Evolutionary conservation across 495 filamentous ascomycete species (phyloP).

Genomic region (Clavariopsis aquatica): DNA sequence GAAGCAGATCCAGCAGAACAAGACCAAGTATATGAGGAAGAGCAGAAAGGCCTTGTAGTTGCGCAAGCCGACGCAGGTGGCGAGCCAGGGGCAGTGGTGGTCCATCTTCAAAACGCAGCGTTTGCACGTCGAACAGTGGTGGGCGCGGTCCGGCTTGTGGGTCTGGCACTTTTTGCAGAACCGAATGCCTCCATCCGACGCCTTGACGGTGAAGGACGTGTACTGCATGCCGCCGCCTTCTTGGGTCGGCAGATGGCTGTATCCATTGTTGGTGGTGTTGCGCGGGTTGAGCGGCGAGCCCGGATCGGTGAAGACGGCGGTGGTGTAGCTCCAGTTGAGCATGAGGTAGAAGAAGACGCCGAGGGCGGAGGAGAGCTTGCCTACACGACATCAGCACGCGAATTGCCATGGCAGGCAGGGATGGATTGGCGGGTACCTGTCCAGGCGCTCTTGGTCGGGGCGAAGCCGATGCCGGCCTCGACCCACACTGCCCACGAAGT

Average conservation of each 20-base stretch:
- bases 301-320: constrained; percentile 88
- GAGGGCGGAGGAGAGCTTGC: constrained; percentile 50
- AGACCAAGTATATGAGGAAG: constrained; percentile 85
- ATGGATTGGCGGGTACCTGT: constrained; percentile 58
- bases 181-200: constrained; percentile 70
- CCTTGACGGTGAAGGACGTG: constrained; percentile 85
- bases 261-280: constrained; percentile 47
- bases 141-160: constrained; percentile 90
- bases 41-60: constrained; percentile 96
- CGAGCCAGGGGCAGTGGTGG: constrained; percentile 97
- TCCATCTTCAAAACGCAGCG: constrained; percentile 98
- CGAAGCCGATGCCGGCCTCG: constrained; percentile 71
- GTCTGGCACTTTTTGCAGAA: constrained; percentile 98
- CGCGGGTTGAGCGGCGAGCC: constrained; percentile 63
- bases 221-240: constrained; percentile 57
- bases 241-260: constrained; percentile 64
- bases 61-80: constrained; percentile 87
- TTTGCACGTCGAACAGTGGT: constrained; percentile 92
- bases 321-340: constrained; percentile 84
- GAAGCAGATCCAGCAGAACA: constrained; percentile 86
- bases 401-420: neutral
- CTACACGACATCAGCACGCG: constrained; percentile 24
- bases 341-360: constrained; percentile 74
- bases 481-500: constrained; percentile 92
- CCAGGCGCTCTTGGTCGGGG: constrained; percentile 58